phyloP scores from a whole-genome alignment of 768 basidiomycete species.

The Lentinus tigrinus region DNA sequence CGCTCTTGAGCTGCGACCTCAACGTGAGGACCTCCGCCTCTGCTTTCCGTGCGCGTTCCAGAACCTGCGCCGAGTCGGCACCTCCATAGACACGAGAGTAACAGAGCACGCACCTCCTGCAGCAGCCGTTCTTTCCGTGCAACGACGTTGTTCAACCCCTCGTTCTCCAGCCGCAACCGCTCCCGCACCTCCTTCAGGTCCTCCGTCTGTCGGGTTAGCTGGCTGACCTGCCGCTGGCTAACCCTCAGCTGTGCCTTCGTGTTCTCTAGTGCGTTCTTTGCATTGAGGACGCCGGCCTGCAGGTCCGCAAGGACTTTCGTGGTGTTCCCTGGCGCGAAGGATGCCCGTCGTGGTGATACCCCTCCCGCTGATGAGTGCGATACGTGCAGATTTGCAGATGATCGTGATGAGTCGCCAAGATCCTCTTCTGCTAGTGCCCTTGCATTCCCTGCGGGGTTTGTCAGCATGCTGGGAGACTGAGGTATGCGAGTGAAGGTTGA shows the following conservation, averaged over 20 bases:
- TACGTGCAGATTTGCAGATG: conserved; percentile 21
- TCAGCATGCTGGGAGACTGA: not conserved
- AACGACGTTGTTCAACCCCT: conserved; percentile 85
- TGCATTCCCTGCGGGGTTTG: conserved; percentile 63
- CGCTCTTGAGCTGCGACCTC: conserved; percentile 71
- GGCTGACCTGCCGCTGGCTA: conserved; percentile 80
- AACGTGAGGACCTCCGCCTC: conserved; percentile 71
- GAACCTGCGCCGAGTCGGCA: conserved; percentile 30
- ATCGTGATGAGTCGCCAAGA: conserved; percentile 36
- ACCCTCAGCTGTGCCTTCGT: conserved; percentile 79
- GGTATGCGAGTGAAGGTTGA: not conserved
- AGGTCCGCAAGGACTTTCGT: conserved; percentile 88
- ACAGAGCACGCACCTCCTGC: conserved; percentile 64
- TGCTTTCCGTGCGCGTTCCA: conserved; percentile 84
- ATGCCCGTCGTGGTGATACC: conserved; percentile 49
- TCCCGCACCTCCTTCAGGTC: conserved; percentile 88
- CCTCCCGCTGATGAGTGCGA: conserved; percentile 41
- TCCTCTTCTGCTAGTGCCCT: conserved; percentile 80
- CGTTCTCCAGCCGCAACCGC: conserved; percentile 79
- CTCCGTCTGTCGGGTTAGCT: conserved; percentile 81
- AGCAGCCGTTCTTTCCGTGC: conserved; percentile 82
- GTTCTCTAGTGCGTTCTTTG: conserved; percentile 80
- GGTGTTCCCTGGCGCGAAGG: conserved; percentile 74
- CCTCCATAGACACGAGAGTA: not conserved
- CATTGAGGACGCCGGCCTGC: conserved; percentile 78